Evolutionary conservation across 208 protist genomes (phyloP).

Genomic region (Leishmania tarentolae): DNA sequence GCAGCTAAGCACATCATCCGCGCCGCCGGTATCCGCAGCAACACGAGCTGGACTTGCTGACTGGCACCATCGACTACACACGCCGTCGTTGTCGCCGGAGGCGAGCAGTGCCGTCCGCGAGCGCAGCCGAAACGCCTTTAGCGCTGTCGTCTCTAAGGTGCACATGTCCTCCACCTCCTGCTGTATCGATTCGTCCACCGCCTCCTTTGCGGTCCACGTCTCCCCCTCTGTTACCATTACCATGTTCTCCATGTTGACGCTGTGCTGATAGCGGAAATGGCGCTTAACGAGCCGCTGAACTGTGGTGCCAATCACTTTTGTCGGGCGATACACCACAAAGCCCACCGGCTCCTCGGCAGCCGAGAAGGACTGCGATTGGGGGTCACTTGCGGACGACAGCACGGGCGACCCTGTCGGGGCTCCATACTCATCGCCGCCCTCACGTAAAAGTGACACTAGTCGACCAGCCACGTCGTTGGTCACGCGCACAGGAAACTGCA

Average conservation of each 20-base stretch:
- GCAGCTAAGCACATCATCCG: conserved; percentile 24
- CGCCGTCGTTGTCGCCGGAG: conserved; percentile 6
- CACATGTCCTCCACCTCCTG: conserved; percentile 65
- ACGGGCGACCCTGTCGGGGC: background rate
- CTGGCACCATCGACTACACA: background rate
- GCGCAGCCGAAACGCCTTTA: conserved; percentile 38
- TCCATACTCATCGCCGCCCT: background rate
- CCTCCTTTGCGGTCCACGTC: conserved; percentile 62
- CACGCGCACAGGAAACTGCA: conserved; percentile 30
- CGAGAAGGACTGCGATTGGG: background rate
- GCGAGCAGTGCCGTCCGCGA: conserved; percentile 16
- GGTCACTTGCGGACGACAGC: background rate
- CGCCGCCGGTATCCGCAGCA: conserved; percentile 1
- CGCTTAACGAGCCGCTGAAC: conserved; percentile 53
- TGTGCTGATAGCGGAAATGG: conserved; percentile 66
- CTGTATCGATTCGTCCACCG: conserved; percentile 62
- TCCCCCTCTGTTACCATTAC: conserved; percentile 68
- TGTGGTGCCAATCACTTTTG: conserved; percentile 45
- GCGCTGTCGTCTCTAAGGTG: conserved; percentile 34
- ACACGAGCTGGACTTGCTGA: conserved; percentile 16
- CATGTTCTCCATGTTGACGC: conserved; percentile 60
- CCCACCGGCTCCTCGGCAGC: conserved; percentile 12
- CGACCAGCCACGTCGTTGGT: conserved; percentile 25
- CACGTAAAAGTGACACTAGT: conserved; percentile 22
- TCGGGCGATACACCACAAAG: conserved; percentile 28